phyloP scores from a whole-genome alignment of 2,329 filamentous ascomycete species.

The Aureobasidium melanogenum region DNA sequence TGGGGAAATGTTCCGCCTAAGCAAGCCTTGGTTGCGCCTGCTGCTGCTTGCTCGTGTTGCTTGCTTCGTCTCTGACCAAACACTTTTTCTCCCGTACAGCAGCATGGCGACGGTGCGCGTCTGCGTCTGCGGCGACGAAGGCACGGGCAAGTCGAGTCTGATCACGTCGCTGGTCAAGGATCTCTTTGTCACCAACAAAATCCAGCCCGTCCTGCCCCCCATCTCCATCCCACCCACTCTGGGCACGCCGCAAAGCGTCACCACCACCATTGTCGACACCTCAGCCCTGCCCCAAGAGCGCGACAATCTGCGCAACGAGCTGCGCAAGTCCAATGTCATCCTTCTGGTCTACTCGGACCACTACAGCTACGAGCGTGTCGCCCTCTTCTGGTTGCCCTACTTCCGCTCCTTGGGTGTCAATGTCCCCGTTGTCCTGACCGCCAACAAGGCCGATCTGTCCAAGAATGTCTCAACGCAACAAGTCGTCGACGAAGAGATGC shows the following conservation, averaged over 20 bases:
- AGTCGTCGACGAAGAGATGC: conserved; percentile 92
- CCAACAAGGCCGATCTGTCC: conserved; percentile 91
- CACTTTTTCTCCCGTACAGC: not conserved
- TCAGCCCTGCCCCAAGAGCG: conserved; percentile 91
- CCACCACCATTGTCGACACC: conserved; percentile 94
- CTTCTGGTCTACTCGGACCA: conserved; percentile 95
- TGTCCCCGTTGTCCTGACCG: conserved; percentile 90
- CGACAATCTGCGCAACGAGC: conserved; percentile 81
- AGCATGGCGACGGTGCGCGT: conserved; percentile 59
- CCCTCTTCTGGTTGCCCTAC: conserved; percentile 97
- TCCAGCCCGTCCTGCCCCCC: conserved; percentile 86
- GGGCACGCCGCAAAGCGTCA: conserved; percentile 91
- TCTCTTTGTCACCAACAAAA: conserved; percentile 90
- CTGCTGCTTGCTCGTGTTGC: not conserved
- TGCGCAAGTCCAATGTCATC: conserved; percentile 94
- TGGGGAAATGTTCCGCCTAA: not conserved
- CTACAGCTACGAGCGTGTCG: conserved; percentile 96
- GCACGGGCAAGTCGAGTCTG: conserved; percentile 79
- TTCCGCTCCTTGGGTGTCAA: conserved; percentile 98
- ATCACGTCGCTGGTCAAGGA: conserved; percentile 88
- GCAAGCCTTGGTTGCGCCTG: too few relatives aligned
- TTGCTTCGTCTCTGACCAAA: not conserved
- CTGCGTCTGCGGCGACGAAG: conserved; percentile 93
- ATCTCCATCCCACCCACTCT: conserved; percentile 92
- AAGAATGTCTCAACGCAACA: conserved; percentile 68